A percentile compares a stretch with the other conserved stretches of the same genome.
These are phyloP conservation scores for Claviceps monticola DNA, from an alignment of 2,329 filamentous ascomycete genomes.

Conservation along the genomic window DNA sequence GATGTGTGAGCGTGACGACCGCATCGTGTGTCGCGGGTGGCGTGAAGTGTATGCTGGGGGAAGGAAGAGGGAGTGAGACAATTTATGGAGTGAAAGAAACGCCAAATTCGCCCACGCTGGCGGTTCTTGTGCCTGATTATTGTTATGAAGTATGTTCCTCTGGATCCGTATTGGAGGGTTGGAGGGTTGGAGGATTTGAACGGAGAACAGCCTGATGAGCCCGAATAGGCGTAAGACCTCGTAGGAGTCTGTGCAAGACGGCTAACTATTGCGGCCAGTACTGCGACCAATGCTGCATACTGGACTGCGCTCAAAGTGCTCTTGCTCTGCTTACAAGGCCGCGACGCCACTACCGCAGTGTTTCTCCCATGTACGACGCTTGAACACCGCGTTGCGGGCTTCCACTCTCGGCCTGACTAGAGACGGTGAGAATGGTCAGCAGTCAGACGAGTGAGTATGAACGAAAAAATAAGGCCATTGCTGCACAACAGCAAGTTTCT, in stretches of 20 bases:
- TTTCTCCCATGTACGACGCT: background rate
- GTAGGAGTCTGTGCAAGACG: background rate
- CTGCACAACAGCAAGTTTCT: too few species aligned
- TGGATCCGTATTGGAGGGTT: too few species aligned
- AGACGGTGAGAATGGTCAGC: background rate
- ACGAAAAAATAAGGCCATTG: too few species aligned
- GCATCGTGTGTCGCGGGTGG: background rate
- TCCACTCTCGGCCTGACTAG: background rate
- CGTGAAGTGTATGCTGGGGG: background rate
- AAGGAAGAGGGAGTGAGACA: background rate
- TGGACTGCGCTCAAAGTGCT: background rate
- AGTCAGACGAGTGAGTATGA: background rate
- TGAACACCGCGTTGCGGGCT: background rate
- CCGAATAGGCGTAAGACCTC: background rate
- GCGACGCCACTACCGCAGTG: slow-evolving; percentile 1
- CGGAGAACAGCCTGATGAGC: background rate
- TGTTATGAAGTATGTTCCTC: background rate
- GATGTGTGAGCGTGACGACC: background rate
- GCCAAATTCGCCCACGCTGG: background rate
- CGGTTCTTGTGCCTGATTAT: too few species aligned
- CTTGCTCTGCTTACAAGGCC: background rate
- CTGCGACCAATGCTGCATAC: background rate
- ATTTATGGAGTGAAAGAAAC: background rate
- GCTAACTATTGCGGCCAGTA: background rate
- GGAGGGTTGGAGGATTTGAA: background rate